Evolutionary conservation across 192 early-diverging fungal genomes (phyloP), one percentile per base, ranked within the genome.

Genomic region (Pecoramyces ruminantium): DNA sequence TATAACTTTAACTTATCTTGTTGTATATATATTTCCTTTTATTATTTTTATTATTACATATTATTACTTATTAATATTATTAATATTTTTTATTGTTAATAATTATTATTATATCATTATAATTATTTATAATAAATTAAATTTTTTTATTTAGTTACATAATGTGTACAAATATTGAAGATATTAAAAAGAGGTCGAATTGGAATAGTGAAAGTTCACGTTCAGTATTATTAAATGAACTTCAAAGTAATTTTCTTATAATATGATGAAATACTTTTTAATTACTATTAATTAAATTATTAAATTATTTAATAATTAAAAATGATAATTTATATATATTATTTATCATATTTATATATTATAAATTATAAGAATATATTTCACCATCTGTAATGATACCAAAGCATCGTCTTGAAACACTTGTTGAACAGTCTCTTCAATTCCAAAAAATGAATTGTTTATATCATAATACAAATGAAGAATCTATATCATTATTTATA

Each of bases 141-240:
- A 16, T 27, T 81, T 28, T 58, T 42, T 82, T 11, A 29, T 30
- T 77, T 83, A 94, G 93, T 80, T 87, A 89, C 38, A 90, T 94
- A 78, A 94, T 94, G 89, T 94, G 88, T 78, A 82, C 88, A 13
- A 85, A 85, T 79, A 84, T 87, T 2, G 93, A 92, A 21, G 93
- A 94, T 58, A 84, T 97, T 81, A 88, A 87, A 77, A 77, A 83
- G 29, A 87, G 88, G 38, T 90, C 94, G 21, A 81, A 90, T 11
- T 97, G 95, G 95, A 93, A 94, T 85, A 96, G 97, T n/a, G 86
- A 94, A 13, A 81, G 81, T 17, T 95, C 94, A 28, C 88, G 95
- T 28, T 81, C 88, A 78, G 79, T 79, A 17, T 85, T 95, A 29
- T 84, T 96, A 58, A 39, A 86, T 9, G 82, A 91, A 78, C 38